Base-by-base conservation (phyloP, 2,329 filamentous ascomycete genomes). In the Calonectria multiphialidica region DNA sequence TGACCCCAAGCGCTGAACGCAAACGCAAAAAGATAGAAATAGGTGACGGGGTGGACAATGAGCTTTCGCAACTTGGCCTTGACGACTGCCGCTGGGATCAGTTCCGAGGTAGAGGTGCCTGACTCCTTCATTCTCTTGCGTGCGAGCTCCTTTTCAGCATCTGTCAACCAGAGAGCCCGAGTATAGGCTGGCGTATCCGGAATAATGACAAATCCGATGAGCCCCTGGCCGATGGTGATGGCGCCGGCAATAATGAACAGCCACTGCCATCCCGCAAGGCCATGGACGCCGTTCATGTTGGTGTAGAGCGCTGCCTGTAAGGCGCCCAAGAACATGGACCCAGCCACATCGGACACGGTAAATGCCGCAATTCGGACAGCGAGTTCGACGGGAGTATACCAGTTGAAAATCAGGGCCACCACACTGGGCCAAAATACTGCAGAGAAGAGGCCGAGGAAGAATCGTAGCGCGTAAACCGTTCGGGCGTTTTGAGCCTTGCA, bases 251-350 rank as follows among this genome's bases (percentile, higher is more conserved):
- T 83, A 42, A 87, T 84, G 40, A 87, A 87, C 0, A 87, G 79
- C 86, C 86, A 88, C 68, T 84, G 83, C 86, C 86, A 88, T 5
- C 85, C 86, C 1, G 77, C 76, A 3, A 87, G 76, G 0, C 85
- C 85, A 18, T 80, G 80, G 0, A 82, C 82, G 23, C 84, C 83
- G 62, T 87, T 83, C 74, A 88, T 81, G 45, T 83, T 82, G 23
- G 80, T 79, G 62, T 86, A 86, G 2, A 86, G 82, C 1, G 83
- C 85, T 1, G 83, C 83, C 18, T 86, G 86, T 8, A 88, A 81
- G 5, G 86, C 81, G 3, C 86, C 86, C 2, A 85, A 79, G 61
- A 88, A 88, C 77, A 86, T 85, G 37, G 81, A 83, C 2, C 86
- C 85, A 1, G 86, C 82, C 5, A 86, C 84, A 61, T 85, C 85